Percentiles rank a stretch among this genome's conserved stretches.
These are phyloP conservation scores for Coniochaeta ligniaria DNA, from an alignment of 2,329 filamentous ascomycete genomes.

Conservation along the genomic window DNA sequence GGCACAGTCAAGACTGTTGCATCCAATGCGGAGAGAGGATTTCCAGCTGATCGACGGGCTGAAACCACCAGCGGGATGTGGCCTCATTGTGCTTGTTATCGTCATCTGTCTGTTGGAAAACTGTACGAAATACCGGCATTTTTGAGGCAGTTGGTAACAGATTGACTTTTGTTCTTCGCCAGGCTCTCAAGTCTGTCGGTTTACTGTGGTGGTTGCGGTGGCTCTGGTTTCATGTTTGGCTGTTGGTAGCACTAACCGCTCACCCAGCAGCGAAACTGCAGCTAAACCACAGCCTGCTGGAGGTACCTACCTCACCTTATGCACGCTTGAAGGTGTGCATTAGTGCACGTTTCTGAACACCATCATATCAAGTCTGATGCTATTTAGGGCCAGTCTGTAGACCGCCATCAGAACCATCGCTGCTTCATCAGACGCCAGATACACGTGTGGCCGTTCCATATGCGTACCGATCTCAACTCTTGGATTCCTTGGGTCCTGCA, in stretches of 20 bases:
- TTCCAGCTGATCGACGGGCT: not conserved
- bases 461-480: too few species aligned
- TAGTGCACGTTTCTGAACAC: not conserved
- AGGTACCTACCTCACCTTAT: not conserved
- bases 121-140: too few species aligned
- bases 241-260: not conserved
- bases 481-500: too few species aligned
- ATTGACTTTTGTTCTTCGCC: too few species aligned
- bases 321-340: not conserved
- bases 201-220: too few species aligned
- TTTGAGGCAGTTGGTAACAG: too few species aligned
- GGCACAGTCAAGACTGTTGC: not conserved
- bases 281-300: not conserved
- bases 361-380: not conserved
- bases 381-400: not conserved
- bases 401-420: not conserved
- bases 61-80: not conserved
- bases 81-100: not conserved
- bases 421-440: not conserved
- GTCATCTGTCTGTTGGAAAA: too few species aligned
- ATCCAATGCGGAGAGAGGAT: not conserved
- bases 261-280: too few species aligned
- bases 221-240: not conserved
- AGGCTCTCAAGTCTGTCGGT: not conserved
- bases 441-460: not conserved